phyloP scores from a whole-genome alignment of 192 early-diverging fungal species.

The Backusella sp. region DNA sequence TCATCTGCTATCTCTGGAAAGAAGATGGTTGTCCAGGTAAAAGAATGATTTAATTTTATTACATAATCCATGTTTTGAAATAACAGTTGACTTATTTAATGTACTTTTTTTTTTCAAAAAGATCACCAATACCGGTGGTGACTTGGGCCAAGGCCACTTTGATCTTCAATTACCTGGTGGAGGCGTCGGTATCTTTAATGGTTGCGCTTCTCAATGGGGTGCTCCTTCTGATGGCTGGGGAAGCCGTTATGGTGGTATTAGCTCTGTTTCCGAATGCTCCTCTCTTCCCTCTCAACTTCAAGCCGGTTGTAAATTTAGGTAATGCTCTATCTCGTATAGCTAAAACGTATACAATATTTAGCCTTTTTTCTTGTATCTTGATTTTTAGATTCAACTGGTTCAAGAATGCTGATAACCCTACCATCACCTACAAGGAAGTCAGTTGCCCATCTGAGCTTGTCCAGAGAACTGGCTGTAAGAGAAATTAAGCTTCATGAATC shows the following conservation, averaged over 20 bases:
- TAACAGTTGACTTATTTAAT: background rate
- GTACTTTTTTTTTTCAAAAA: background rate
- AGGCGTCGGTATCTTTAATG: conserved; percentile 33
- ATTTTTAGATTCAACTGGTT: conserved; percentile 27
- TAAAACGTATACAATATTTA: background rate
- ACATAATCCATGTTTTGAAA: background rate
- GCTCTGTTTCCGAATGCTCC: conserved; percentile 9
- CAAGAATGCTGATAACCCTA: conserved; percentile 24
- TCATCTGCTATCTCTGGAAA: conserved; percentile 20
- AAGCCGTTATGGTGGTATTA: conserved; percentile 21
- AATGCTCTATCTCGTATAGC: background rate
- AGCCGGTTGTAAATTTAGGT: conserved; percentile 26
- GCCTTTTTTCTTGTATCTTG: background rate
- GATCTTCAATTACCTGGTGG: conserved; percentile 34
- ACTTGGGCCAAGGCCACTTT: conserved; percentile 24
- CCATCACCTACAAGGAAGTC: conserved; percentile 23
- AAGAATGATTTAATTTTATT: background rate
- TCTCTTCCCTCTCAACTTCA: conserved; percentile 22
- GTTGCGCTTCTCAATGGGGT: conserved; percentile 20
- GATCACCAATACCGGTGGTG: conserved; percentile 31
- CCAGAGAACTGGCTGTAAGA: conserved; percentile 18
- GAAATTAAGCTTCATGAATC: conserved; percentile 6
- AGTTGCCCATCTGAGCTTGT: conserved; percentile 16
- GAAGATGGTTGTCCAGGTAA: conserved; percentile 30
- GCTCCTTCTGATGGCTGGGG: conserved; percentile 21